These are phyloP conservation scores for Aurantiochytrium sp. DNA, from an alignment of 108 stramenopile species.

Conservation along the genomic window DNA sequence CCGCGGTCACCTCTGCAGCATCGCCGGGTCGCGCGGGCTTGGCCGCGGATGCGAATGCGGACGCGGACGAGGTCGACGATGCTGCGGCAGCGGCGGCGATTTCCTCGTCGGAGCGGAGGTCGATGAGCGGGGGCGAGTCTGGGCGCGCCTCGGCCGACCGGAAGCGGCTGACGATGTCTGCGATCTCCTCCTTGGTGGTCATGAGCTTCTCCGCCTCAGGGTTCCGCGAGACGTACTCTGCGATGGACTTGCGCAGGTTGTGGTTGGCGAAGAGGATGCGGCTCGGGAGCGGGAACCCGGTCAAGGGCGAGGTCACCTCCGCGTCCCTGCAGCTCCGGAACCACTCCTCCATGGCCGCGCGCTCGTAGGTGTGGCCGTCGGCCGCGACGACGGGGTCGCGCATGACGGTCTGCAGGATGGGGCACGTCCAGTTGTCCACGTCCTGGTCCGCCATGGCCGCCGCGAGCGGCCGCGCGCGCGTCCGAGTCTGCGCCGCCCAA, in stretches of 20 bases:
- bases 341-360: slow-evolving; percentile 77
- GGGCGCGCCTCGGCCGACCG: background rate
- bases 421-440: slow-evolving; percentile 54
- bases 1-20: no score
- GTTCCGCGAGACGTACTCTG: background rate
- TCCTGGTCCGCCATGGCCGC: no score
- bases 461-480: no score
- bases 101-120: background rate
- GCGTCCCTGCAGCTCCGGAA: slow-evolving; percentile 40
- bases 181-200: slow-evolving; percentile 13
- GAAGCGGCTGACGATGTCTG: background rate
- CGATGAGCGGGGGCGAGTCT: background rate
- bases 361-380: slow-evolving; percentile 89
- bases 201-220: background rate
- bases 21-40: no score
- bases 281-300: background rate
- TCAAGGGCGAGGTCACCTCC: slow-evolving; percentile 15
- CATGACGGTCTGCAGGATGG: slow-evolving; percentile 83
- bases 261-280: slow-evolving; percentile 3
- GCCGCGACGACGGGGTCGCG: slow-evolving; percentile 82
- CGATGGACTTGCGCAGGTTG: background rate
- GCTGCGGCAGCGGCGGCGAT: background rate
- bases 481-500: no score
- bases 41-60: background rate
- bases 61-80: background rate